These are phyloP conservation scores for Dothistroma septosporum DNA, from an alignment of 2,329 filamentous ascomycete species.

Conservation along the genomic window DNA sequence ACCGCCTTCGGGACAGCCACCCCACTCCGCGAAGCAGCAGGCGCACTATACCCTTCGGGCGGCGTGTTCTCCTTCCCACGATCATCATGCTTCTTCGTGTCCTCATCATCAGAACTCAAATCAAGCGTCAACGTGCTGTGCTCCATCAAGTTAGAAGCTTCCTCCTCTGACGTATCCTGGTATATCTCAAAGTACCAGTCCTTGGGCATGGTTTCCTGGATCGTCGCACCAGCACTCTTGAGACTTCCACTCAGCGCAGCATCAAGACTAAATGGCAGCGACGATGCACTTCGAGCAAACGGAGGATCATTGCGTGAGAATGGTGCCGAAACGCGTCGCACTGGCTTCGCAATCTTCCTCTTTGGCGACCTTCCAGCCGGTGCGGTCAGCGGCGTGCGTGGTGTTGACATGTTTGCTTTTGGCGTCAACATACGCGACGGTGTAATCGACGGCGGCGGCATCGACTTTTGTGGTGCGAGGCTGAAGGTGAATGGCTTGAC, in stretches of 20 bases:
- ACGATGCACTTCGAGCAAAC: slow-evolving; percentile 49
- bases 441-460: slow-evolving; percentile 35
- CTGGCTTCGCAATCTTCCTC: slow-evolving; percentile 57
- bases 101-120: slow-evolving; percentile 83
- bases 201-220: slow-evolving; percentile 56
- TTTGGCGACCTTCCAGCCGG: slow-evolving; percentile 78
- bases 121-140: slow-evolving; percentile 84
- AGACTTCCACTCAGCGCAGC: slow-evolving; percentile 76
- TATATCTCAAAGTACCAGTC: slow-evolving; percentile 91
- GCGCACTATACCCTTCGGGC: slow-evolving; percentile 50
- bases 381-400: slow-evolving; percentile 48
- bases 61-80: slow-evolving; percentile 92
- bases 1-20: slow-evolving; percentile 15
- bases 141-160: slow-evolving; percentile 88
- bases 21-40: slow-evolving; percentile 20
- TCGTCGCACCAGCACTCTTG: slow-evolving; percentile 44
- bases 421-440: slow-evolving; percentile 35
- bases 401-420: slow-evolving; percentile 38
- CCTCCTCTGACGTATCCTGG: slow-evolving; percentile 84
- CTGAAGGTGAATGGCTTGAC: slow-evolving; percentile 41
- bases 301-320: slow-evolving; percentile 70
- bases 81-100: slow-evolving; percentile 51
- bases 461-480: slow-evolving; percentile 29
- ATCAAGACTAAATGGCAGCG: slow-evolving; percentile 74
- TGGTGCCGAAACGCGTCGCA: slow-evolving; percentile 61